Conservation (phyloP, 2,329 filamentous ascomycete genomes). For the Calonectria fujianensis region DNA sequence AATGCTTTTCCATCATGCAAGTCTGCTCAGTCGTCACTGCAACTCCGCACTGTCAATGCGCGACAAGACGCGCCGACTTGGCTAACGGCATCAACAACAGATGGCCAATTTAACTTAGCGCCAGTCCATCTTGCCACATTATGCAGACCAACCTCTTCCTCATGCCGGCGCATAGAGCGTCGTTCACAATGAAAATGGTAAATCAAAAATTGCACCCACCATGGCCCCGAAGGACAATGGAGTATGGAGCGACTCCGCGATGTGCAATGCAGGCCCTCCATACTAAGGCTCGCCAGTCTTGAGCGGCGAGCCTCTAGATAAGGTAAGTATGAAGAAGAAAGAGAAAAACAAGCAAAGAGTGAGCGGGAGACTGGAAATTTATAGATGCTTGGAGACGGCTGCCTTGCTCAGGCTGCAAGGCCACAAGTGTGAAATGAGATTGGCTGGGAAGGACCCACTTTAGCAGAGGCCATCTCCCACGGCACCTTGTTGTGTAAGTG, state of each 20-base stretch:
- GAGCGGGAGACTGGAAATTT: constrained; percentile 51
- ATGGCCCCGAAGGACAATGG: constrained; percentile 74
- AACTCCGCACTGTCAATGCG: not conserved
- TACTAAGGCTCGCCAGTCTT: constrained; percentile 65
- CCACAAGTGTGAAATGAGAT: constrained; percentile 31
- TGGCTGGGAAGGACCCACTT: constrained; percentile 21
- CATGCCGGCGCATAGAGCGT: constrained; percentile 63
- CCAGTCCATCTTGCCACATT: not conserved
- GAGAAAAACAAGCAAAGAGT: constrained; percentile 52
- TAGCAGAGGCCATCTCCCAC: not conserved
- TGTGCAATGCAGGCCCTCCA: constrained; percentile 74
- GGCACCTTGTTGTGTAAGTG: constrained; percentile 5
- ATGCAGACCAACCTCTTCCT: constrained; percentile 62
- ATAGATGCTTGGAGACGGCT: constrained; percentile 53
- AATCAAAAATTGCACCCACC: constrained; percentile 74
- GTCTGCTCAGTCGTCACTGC: not conserved
- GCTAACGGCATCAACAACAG: too few relatives aligned
- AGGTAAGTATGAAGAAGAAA: constrained; percentile 74
- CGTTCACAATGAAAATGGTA: constrained; percentile 67
- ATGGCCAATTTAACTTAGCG: too few relatives aligned
- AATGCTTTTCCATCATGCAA: not conserved
- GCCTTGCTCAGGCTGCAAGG: constrained; percentile 36
- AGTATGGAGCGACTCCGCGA: constrained; percentile 69
- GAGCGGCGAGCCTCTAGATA: constrained; percentile 65
- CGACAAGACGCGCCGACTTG: not conserved